Base-by-base conservation (phyloP, 2,329 filamentous ascomycete genomes). In the Fusarium setosum region DNA sequence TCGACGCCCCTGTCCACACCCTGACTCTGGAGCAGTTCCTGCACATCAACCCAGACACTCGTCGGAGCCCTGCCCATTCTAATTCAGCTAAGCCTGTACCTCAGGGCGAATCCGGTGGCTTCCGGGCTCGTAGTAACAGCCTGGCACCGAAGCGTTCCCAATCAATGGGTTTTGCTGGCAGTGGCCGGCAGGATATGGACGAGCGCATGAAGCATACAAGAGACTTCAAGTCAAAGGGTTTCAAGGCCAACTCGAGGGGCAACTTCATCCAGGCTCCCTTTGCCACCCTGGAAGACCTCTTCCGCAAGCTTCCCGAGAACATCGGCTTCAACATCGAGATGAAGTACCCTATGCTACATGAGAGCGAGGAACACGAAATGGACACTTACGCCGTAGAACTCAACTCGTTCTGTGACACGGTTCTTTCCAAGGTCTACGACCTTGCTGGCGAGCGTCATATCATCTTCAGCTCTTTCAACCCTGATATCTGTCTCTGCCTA, bases 301-400 rank as follows among this genome's bases (percentile, higher is more conserved):
- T 99, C 81, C 87, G 88, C 72, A 90, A 94, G 74, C 82, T 99
- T 0, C 93, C 94, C 0, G 86, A 91, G 64, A 84, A 88, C 13
- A 92, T 97, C 20, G 94, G 96, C 13, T 99, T 99, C 85, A 98
- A 99, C 79, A 97, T 99, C 70, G 96, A 99, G 82, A 92, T 99
- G 86, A 98, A 99, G 80, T 99, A 99, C 75, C 96, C 96, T 6
- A 98, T 98, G 94, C 87, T 99, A 38, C 91, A 95, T 76, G 96
- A 99, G 82, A 93, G 89, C 59, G 93, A 97, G 77, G 92, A 96
- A 76, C 92, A 97, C 68, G 93, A 97, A 70, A 97, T 98, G 94
- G 95, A 97, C 76, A 92, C 92, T 4, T 97, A 97, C 74, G 94
- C 93, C 1, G 92, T 98, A 44, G 96, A 99, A 80, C 86, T 98